Conservation (phyloP, 441 rosid species). For the Adansonia madagascariensis region DNA sequence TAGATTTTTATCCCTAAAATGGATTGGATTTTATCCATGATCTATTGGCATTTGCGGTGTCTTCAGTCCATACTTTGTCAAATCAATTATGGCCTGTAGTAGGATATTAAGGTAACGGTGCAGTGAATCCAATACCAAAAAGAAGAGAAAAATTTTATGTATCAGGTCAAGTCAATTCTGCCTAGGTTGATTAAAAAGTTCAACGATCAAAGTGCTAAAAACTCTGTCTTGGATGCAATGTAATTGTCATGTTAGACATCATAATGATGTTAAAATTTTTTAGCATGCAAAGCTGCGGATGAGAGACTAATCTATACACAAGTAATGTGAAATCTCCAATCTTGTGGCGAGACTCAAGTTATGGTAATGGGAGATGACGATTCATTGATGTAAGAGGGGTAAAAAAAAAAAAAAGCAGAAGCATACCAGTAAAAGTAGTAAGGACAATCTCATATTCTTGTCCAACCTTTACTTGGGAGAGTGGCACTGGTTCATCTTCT, state of each 20-base stretch:
- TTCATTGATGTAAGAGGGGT: not conserved
- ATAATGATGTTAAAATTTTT: no score
- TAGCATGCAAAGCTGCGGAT: no score
- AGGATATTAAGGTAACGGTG: not conserved
- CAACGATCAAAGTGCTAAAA: slow-evolving; percentile 8
- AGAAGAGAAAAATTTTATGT: not conserved
- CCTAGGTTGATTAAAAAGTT: not conserved
- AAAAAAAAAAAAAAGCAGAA: not conserved
- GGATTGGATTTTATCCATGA: not conserved
- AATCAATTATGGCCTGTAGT: not conserved
- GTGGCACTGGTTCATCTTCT: slow-evolving; percentile 77
- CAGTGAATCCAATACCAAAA: not conserved
- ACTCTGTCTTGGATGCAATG: not conserved
- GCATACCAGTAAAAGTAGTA: slow-evolving; percentile 82
- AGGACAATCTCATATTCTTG: slow-evolving; percentile 81
- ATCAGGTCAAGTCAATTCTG: not conserved
- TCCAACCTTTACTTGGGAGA: slow-evolving; percentile 69
- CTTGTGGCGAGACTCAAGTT: no score
- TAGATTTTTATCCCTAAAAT: not conserved
- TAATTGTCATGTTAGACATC: not conserved
- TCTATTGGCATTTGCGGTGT: not conserved
- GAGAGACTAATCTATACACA: no score
- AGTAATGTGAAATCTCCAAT: no score
- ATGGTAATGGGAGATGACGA: not conserved
- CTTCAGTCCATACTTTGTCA: not conserved